Base-by-base conservation (phyloP, 352 stramenopile genomes). In the Globisporangium uncinulatum region DNA sequence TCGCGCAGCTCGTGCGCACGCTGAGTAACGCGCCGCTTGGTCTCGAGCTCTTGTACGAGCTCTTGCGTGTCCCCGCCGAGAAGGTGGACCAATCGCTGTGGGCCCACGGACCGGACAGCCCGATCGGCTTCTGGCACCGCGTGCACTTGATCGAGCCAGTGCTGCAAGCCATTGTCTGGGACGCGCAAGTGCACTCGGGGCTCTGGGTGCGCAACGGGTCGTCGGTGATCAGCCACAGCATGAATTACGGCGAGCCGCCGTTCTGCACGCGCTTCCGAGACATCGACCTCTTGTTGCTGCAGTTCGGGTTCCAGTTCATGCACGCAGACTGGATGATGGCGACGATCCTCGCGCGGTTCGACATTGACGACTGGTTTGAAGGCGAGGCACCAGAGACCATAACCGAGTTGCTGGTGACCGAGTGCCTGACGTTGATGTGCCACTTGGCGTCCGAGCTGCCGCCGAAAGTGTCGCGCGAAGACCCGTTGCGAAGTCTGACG, bases 161-260 rank as follows among this genome's bases (percentile, higher is more conserved):
- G 43, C 48, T 94, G 0, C 78, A 89, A 69, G 74, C 82, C 17
- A 89, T 94, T 41, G 80, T 94, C n/a, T 94, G 85, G 85, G 85
- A 94, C 55, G 76, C 85, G 15, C 82, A 94, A 62, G 85, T 94
- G 1, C 85, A 94, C 55, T 87, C 75, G 0, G 80, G 83, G 5
- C 70, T 95, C 42, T 95, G 85, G 85, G 79, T 92, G 13, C 83
- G 85, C 34, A 95, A 95, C 57, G 85, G 85, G 1, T 81, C 87
- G 61, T 86, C 81, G 6, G 80, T 95, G 41, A 73, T 92, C 31
- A 95, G 92, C 55, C 85, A 95, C 60, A 95, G 83, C 50, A 93
- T 95, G 81, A 95, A 95, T 60, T 95, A 95, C 58, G 85, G 83
- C 10, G 85, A 95, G 49, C 85, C 85, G n/a, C 82, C 82, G 17